Conservation (phyloP, 2,329 filamentous ascomycete genomes). For the Immersiporthe knoxdaviesiana region DNA sequence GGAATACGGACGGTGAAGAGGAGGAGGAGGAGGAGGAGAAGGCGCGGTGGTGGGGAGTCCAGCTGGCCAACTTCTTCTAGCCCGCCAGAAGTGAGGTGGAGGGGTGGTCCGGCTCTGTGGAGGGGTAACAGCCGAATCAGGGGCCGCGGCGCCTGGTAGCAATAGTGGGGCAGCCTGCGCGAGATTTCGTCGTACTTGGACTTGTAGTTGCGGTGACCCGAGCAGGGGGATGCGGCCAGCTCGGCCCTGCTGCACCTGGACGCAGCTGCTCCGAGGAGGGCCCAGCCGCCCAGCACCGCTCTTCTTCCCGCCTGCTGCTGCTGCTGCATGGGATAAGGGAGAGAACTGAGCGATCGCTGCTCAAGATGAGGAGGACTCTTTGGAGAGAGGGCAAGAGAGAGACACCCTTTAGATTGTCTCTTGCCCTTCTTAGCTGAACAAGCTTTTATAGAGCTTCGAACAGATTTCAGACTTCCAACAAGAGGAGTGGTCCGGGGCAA, state of each 20-base stretch:
- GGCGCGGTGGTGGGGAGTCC: slow-evolving; percentile 17
- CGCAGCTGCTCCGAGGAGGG: not conserved
- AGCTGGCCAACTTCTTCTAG: slow-evolving; percentile 15
- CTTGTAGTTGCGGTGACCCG: slow-evolving; percentile 3
- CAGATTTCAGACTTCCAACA: not conserved
- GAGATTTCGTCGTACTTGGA: slow-evolving; percentile 23
- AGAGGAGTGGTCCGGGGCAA: not conserved
- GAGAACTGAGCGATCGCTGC: not conserved
- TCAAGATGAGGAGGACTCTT: not conserved
- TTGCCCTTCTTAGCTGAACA: not conserved
- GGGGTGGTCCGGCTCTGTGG: slow-evolving; percentile 26
- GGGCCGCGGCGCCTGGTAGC: slow-evolving; percentile 15
- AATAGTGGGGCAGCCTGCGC: slow-evolving; percentile 22
- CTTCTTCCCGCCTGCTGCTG: not conserved
- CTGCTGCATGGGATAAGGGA: not conserved
- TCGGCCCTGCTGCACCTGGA: not conserved
- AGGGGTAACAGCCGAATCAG: slow-evolving; percentile 19
- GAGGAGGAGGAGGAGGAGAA: no score
- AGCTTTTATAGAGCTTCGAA: not conserved
- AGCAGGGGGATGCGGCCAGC: not conserved
- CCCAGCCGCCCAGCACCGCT: slow-evolving; percentile 1
- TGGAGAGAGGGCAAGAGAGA: not conserved
- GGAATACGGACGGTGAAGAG: slow-evolving; percentile 17
- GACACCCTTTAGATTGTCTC: no score
- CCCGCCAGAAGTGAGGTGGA: slow-evolving; percentile 19